A percentile compares a stretch with the other conserved stretches of the same genome.
phyloP scores from a whole-genome alignment of 2,329 filamentous ascomycete species.

The Alternaria gansuensis region DNA sequence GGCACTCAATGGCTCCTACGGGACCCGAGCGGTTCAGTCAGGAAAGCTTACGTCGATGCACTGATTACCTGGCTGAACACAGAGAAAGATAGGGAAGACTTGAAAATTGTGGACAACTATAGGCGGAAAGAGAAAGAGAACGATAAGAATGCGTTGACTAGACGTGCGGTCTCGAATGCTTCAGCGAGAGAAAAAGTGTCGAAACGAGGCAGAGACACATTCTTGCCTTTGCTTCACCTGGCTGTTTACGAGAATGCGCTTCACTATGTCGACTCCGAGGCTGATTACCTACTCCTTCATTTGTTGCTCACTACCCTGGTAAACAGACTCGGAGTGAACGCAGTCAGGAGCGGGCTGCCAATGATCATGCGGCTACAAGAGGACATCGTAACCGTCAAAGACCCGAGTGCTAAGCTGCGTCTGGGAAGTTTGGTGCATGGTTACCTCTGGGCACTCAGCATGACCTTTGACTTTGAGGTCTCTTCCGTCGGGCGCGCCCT shows the following conservation, averaged over 20 bases:
- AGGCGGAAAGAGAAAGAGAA: conserved; percentile 54
- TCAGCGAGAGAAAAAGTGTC: conserved; percentile 67
- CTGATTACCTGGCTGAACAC: conserved; percentile 83
- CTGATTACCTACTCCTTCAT: conserved; percentile 80
- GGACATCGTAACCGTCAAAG: conserved; percentile 74
- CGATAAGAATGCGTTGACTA: conserved; percentile 57
- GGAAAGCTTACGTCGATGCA: conserved; percentile 85
- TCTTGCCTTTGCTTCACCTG: conserved; percentile 82
- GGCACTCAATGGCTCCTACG: conserved; percentile 93
- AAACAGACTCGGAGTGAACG: conserved; percentile 81
- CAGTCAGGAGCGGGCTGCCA: conserved; percentile 77
- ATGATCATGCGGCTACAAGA: conserved; percentile 92
- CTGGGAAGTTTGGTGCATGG: conserved; percentile 86
- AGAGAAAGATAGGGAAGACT: conserved; percentile 75
- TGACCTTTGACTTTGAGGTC: conserved; percentile 78
- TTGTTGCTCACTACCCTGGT: conserved; percentile 78
- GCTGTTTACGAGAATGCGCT: conserved; percentile 88
- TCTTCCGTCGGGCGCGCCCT: conserved; percentile 75
- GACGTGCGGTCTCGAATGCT: conserved; percentile 74
- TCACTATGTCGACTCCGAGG: conserved; percentile 68
- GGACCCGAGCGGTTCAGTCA: conserved; percentile 78
- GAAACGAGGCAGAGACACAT: conserved; percentile 69
- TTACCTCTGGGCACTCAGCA: conserved; percentile 82
- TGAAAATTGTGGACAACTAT: conserved; percentile 68
- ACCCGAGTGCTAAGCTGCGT: conserved; percentile 75